phyloP scores from a whole-genome alignment of 2,329 filamentous ascomycete species.

The Periconia sp. region DNA sequence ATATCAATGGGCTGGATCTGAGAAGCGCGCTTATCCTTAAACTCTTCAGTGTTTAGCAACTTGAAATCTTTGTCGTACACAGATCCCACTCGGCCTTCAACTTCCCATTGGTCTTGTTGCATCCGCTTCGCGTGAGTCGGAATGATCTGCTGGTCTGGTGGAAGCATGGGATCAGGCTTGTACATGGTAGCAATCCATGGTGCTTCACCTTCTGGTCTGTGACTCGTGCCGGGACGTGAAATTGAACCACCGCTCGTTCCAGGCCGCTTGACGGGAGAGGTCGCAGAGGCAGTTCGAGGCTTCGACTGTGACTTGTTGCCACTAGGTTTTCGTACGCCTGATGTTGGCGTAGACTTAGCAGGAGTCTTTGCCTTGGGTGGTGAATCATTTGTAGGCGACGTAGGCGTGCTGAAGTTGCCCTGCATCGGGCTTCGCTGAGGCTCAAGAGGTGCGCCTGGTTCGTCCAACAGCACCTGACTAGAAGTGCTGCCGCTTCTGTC shows the following conservation, averaged over 20 bases:
- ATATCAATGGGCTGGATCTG: conserved; percentile 37
- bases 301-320: conserved; percentile 40
- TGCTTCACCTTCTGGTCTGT: conserved; percentile 87
- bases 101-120: conserved; percentile 95
- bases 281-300: conserved; percentile 34
- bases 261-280: conserved; percentile 61
- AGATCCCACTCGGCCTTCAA: conserved; percentile 83
- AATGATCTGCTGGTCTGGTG: conserved; percentile 92
- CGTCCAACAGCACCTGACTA: conserved; percentile 61
- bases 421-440: conserved; percentile 23
- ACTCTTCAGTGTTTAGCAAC: conserved; percentile 72
- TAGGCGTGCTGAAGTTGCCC: conserved; percentile 33
- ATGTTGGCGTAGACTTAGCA: conserved; percentile 42
- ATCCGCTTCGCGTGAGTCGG: conserved; percentile 90
- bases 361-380: conserved; percentile 50
- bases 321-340: conserved; percentile 41
- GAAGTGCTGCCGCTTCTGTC: conserved; percentile 72
- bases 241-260: conserved; percentile 65
- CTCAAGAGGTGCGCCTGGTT: conserved; percentile 41
- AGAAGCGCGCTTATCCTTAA: conserved; percentile 37
- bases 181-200: conserved; percentile 96
- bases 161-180: conserved; percentile 91
- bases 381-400: conserved; percentile 32
- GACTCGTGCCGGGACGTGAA: conserved; percentile 65
- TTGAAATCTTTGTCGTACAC: conserved; percentile 88